Base-by-base conservation (phyloP, 2,329 filamentous ascomycete species). In the Thermochaetoides dissita region DNA sequence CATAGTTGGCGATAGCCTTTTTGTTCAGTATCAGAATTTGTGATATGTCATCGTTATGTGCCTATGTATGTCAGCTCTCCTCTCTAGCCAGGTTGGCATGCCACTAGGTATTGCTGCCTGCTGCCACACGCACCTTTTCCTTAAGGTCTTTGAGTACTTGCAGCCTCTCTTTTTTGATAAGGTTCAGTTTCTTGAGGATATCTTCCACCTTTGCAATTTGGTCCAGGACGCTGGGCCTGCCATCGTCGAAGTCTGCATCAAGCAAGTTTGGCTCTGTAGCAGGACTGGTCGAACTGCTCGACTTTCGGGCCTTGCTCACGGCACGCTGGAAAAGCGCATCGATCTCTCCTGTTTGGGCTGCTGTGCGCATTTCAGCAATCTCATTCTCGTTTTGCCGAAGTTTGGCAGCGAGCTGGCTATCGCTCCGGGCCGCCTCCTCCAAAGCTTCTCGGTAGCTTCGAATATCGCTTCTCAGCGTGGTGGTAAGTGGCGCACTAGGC, bases 21-120 rank as follows among this genome's bases (percentile, higher is more conserved):
- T 96, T 96, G 69, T 98, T 98, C 45, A 98, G 67, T 43, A 98
- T 98, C 46, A 98, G 70, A 9, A 96, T 88, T 56, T 94, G 91
- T 6, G 88, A 95, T 49, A 98, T 98, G 55, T 98, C 93, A 56
- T 98, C 93, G 51, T 83, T 86, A 63, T 94, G 89, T 41, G 89
- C 81, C 89, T 95, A 41, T 11, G 10, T 10, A 38, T 47, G 44
- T 62, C 35, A 51, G 48, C 30, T 9, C 17, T 24, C 17, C 17
- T 24, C 17, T 24, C 17, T 5, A 24, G 17, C 17, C 17, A 24
- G 5, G 17, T 24, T 3, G 10, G 7, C 28, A 5, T 28, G 10
- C 3, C 24, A 10, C 9, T 10, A 4, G 12, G 4, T 12, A 17
- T 2, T 9, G 7, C 12, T 30, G 6, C 7, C 9, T 7, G 6